Evolutionary conservation across 1,284 basidiomycete species (phyloP), one percentile per base, ranked within the genome.

Genomic region (Puccinia coronata): DNA sequence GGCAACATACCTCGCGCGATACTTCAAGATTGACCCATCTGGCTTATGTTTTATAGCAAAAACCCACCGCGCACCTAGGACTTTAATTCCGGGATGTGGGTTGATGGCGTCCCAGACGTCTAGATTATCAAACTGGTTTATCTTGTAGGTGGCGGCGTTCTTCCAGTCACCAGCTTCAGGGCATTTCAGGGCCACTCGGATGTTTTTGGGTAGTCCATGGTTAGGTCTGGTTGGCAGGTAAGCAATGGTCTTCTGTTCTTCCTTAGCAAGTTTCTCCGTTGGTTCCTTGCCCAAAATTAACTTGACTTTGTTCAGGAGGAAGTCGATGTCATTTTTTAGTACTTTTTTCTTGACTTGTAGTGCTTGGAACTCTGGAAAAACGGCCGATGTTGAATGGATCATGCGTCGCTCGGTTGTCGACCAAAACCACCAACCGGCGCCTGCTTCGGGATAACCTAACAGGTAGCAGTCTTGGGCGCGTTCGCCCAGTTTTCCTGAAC

Each of bases 41-140:
- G 43, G 25, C 16, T 72, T 72, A 12, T 34, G 14, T n/a, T 72
- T 72, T 31, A 72, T 34, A 9, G 41, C 8, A 31, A 72, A 72
- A 12, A 72, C 70, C 70, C 70, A 72, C 31, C 51, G 16, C 4
- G 70, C 70, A 8, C 70, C 70, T 34, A 55, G 25, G 5, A 31
- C n/a, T 47, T 49, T 47, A 8, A 25, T 53, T 1, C 49, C 49
- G 8, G 20, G 20, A 0, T 18, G 70, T 5, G 36, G 23, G 28
- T 34, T 12, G 41, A 53, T n/a, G 0, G 43, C 23, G 16, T 18
- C 47, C 70, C 70, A 72, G 14, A 72, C 70, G 2, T 53, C 43
- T 8, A 47, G 47, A 4, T 51, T 4, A 36, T 6, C 49, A 55
- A 51, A 55, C 51, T 72, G 20, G 8, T 25, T 28, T 49, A 72